These are phyloP conservation scores for Citrus medica DNA, from an alignment of 345 rosid species.

Conservation along the genomic window DNA sequence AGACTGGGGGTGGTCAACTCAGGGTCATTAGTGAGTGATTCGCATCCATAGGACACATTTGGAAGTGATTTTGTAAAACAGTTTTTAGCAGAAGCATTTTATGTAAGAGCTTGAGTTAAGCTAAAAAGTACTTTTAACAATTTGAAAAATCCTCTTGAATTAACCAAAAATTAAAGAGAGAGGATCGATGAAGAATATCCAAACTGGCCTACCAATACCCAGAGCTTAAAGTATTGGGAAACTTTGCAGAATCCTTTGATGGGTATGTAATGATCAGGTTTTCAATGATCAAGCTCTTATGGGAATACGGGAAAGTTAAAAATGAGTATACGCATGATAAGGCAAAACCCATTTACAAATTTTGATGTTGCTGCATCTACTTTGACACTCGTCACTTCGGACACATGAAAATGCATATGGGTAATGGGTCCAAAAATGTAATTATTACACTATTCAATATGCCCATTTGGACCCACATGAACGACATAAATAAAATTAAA, in stretches of 20 bases:
- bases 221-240: conserved; percentile 4
- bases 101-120: neutral
- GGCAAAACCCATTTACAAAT: neutral
- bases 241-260: conserved; percentile 7
- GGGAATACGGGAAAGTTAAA: conserved; percentile 24
- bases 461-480: neutral
- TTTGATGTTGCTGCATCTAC: neutral
- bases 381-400: neutral
- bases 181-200: neutral
- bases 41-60: too few relatives aligned
- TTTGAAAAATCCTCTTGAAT: neutral
- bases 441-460: neutral
- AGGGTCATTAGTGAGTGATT: neutral
- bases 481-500: too few relatives aligned
- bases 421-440: conserved; percentile 1
- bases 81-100: neutral
- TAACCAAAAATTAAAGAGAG: neutral
- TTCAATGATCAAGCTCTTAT: conserved; percentile 19
- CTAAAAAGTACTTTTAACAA: neutral
- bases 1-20: neutral
- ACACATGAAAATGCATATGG: neutral
- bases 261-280: neutral
- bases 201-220: conserved; percentile 6
- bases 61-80: neutral
- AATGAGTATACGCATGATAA: neutral